Percentiles rank a stretch among this genome's conserved stretches.
These are phyloP conservation scores for Typha latifolia DNA, from an alignment of 176 grass and related monocot species.

Conservation along the genomic window DNA sequence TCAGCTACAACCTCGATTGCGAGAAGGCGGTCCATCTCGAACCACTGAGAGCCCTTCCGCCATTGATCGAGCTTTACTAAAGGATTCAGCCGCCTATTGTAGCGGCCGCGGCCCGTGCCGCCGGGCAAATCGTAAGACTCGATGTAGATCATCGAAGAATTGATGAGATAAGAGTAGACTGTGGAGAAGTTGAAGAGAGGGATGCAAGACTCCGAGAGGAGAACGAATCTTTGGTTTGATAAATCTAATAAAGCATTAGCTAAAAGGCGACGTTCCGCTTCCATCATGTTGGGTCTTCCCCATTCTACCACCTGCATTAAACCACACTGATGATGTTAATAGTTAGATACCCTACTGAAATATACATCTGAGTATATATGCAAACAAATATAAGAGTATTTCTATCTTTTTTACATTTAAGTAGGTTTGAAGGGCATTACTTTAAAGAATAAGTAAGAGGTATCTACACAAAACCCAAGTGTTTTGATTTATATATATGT, in stretches of 20 bases:
- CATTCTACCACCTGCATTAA: constrained; percentile 6
- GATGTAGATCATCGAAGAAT: constrained; percentile 12
- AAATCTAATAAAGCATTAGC: constrained; percentile 24
- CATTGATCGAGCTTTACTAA: constrained; percentile 14
- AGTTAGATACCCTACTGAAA: too few species aligned
- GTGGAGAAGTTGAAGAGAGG: constrained; percentile 29
- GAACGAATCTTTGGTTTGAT: constrained; percentile 22
- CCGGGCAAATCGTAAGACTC: constrained; percentile 15
- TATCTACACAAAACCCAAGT: too few species aligned
- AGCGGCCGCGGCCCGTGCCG: neutral
- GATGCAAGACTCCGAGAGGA: constrained; percentile 21
- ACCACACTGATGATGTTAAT: neutral
- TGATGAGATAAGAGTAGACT: constrained; percentile 26
- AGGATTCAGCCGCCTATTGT: constrained; percentile 3
- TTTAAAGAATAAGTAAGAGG: too few species aligned
- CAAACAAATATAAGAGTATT: too few species aligned
- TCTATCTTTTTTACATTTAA: too few species aligned
- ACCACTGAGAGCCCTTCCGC: constrained; percentile 32
- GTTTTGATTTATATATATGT: too few species aligned
- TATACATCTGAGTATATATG: too few species aligned
- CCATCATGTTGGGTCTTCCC: constrained; percentile 21
- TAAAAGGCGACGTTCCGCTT: constrained; percentile 19
- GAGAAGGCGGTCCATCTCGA: constrained; percentile 25
- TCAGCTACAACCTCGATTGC: constrained; percentile 25
- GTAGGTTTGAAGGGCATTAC: too few species aligned